These are phyloP conservation scores for Phragmites australis DNA, from an alignment of 176 grass and related monocot genomes.

Conservation along the genomic window DNA sequence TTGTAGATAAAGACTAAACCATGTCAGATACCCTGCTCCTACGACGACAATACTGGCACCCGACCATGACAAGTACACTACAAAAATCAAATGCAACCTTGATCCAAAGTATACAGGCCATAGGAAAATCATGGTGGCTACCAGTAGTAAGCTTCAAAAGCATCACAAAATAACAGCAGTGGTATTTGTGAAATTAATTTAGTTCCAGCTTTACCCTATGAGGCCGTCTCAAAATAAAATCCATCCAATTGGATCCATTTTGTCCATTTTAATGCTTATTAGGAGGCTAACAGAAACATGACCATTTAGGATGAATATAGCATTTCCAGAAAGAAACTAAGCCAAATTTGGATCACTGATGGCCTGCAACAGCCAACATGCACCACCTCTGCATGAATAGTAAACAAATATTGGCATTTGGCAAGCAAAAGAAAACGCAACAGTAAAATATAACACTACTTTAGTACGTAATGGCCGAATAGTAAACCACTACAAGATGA, in stretches of 20 bases:
- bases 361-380: slow-evolving; percentile 26
- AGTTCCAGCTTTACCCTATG: slow-evolving; percentile 13
- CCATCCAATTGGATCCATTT: background rate
- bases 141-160: slow-evolving; percentile 8
- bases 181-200: background rate
- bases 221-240: background rate
- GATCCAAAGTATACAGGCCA: slow-evolving; percentile 3
- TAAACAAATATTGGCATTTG: slow-evolving; percentile 7
- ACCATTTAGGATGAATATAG: background rate
- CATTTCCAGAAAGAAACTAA: background rate
- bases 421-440: slow-evolving; percentile 1
- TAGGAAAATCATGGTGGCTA: slow-evolving; percentile 3
- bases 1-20: too few relatives aligned
- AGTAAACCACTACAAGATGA: slow-evolving; percentile 10
- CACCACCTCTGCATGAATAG: slow-evolving; percentile 24
- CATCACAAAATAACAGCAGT: background rate
- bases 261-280: slow-evolving; percentile 21
- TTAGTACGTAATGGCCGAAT: slow-evolving; percentile 7
- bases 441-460: slow-evolving; percentile 19
- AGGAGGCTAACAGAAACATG: background rate
- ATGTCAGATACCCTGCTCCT: too few relatives aligned
- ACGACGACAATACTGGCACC: too few relatives aligned
- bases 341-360: slow-evolving; percentile 3
- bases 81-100: slow-evolving; percentile 17
- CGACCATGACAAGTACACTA: background rate